Percentiles rank a stretch among this genome's conserved stretches.
Evolutionary conservation across 2,329 filamentous ascomycete genomes (phyloP).

Genomic region (Colletotrichum sp.): DNA sequence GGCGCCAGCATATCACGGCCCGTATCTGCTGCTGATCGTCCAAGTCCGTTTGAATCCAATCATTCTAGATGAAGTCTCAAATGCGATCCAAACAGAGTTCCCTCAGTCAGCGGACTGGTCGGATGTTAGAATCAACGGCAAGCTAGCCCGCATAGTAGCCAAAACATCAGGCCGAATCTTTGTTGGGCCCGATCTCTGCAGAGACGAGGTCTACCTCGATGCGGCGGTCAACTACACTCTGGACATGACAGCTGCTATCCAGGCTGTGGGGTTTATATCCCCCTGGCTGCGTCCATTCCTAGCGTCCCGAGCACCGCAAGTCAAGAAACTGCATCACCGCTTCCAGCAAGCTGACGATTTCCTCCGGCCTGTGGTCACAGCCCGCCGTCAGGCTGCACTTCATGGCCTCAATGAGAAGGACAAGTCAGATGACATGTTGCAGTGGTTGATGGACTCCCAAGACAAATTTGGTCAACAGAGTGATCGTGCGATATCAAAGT

Average conservation of each 20-base stretch:
- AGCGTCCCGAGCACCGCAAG: constrained; percentile 34
- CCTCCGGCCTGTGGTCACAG: constrained; percentile 36
- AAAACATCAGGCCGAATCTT: constrained; percentile 51
- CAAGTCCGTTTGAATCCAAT: constrained; percentile 37
- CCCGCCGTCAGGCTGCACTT: constrained; percentile 30
- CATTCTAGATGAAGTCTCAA: constrained; percentile 36
- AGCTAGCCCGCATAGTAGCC: constrained; percentile 48
- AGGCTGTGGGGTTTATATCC: constrained; percentile 39
- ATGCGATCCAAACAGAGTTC: constrained; percentile 35
- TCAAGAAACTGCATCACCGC: constrained; percentile 36
- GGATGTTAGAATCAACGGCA: constrained; percentile 38
- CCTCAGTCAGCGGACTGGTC: constrained; percentile 43
- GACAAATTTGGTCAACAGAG: constrained; percentile 33
- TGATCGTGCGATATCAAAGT: constrained; percentile 39
- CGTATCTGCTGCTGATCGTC: neutral
- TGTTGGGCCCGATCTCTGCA: constrained; percentile 50
- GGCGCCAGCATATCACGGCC: accelerated
- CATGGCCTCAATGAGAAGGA: constrained; percentile 18
- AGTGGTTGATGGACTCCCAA: constrained; percentile 48
- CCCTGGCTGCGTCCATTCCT: constrained; percentile 37
- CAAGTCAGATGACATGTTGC: constrained; percentile 49
- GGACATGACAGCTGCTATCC: constrained; percentile 42
- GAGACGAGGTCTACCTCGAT: constrained; percentile 46
- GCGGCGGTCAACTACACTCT: constrained; percentile 51
- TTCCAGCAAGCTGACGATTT: constrained; percentile 36